Percentiles rank a stretch among this genome's conserved stretches.
These are phyloP conservation scores for Eucalyptus tenuipes DNA, from an alignment of 345 rosid genomes.

Conservation along the genomic window DNA sequence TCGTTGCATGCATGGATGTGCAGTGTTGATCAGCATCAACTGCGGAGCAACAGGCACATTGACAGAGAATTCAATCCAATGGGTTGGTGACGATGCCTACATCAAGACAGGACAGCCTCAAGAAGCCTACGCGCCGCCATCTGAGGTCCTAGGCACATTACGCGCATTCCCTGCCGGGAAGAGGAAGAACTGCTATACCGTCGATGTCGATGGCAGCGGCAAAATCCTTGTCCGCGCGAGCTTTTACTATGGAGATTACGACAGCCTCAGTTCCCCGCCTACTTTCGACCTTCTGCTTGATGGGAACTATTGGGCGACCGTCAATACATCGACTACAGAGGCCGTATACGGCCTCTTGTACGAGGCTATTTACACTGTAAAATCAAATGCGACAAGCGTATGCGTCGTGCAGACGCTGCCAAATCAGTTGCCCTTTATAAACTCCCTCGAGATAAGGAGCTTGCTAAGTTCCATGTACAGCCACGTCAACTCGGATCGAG, in stretches of 20 bases:
- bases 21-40: constrained; percentile 1
- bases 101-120: background rate
- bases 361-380: constrained; percentile 1
- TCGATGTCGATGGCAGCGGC: background rate
- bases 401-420: constrained; percentile 14
- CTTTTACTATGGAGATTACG: constrained; percentile 17
- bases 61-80: background rate
- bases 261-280: constrained; percentile 2
- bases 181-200: constrained; percentile 10
- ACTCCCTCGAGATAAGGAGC: constrained; percentile 3
- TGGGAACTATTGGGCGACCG: constrained; percentile 6
- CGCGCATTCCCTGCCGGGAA: constrained; percentile 3
- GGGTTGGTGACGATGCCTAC: constrained; percentile 4
- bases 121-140: background rate
- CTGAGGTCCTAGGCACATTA: background rate
- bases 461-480: constrained; percentile 2
- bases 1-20: background rate
- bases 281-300: constrained; percentile 7
- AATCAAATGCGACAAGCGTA: background rate
- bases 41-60: background rate
- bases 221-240: constrained; percentile 1
- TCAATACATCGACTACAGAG: background rate
- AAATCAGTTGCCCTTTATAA: constrained; percentile 13
- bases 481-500: background rate
- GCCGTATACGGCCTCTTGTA: background rate